Evolutionary conservation across 148 eudicot species (phyloP).

Genomic region (Rhododendron griersonianum): DNA sequence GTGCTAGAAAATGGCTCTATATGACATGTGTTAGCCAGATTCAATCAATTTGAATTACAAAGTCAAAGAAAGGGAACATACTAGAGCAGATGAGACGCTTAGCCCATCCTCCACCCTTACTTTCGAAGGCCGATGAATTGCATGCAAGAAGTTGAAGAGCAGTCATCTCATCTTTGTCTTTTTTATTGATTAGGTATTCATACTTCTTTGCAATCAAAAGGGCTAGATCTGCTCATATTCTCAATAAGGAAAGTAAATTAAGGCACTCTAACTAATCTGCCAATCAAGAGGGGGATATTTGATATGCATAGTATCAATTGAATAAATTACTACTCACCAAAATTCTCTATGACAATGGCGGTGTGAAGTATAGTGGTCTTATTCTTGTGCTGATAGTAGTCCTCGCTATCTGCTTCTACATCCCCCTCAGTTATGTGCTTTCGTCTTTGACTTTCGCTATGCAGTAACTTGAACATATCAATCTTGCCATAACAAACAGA

Average conservation of each 20-base stretch:
- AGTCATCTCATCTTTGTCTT: slow-evolving; percentile 16
- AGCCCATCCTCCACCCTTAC: neutral
- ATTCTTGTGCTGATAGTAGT: neutral
- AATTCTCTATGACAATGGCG: neutral
- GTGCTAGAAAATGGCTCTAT: neutral
- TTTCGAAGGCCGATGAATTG: slow-evolving; percentile 4
- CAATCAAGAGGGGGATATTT: neutral
- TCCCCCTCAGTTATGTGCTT: neutral
- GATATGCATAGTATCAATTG: neutral
- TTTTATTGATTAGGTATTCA: neutral
- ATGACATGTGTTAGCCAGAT: neutral
- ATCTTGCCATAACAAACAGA: slow-evolving; percentile 6
- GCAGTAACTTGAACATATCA: neutral
- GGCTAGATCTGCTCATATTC: slow-evolving; percentile 13
- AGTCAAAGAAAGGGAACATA: neutral
- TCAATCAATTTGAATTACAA: neutral
- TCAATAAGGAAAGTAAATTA: neutral
- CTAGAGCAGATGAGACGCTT: neutral
- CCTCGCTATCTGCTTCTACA: neutral
- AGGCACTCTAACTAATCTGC: neutral
- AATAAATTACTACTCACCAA: slow-evolving; percentile 9
- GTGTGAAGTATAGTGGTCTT: slow-evolving; percentile 15
- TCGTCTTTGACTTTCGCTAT: neutral
- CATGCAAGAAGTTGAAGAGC: slow-evolving; percentile 21
- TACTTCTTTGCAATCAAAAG: neutral